Conservation (phyloP, 305 asterid genomes). For the Stenogyne calaminthoides region DNA sequence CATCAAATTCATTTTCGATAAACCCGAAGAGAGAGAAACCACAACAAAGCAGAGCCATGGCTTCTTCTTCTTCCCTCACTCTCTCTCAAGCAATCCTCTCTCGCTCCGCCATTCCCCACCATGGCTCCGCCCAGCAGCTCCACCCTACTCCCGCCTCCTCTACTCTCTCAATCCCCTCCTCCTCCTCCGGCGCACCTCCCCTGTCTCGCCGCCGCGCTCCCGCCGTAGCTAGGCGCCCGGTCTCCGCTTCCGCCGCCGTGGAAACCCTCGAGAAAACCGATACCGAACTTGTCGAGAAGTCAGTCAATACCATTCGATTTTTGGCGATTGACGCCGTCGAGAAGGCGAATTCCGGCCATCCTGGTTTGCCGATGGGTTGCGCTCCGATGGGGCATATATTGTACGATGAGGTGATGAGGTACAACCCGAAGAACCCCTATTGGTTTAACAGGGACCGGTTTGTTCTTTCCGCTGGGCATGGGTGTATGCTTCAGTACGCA, state of each 20-base stretch:
- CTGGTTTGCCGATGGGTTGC: conserved; percentile 98
- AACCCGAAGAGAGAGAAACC: neutral
- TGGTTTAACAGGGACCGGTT: conserved; percentile 98
- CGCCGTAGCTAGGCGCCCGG: conserved; percentile 37
- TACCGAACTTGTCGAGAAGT: conserved; percentile 68
- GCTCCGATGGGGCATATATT: conserved; percentile 97
- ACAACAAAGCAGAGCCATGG: conserved; percentile 59
- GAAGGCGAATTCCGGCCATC: conserved; percentile 98
- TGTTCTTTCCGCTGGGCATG: conserved; percentile 98
- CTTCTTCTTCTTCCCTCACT: conserved; percentile 85
- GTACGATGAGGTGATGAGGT: conserved; percentile 95
- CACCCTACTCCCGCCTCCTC: conserved; percentile 38
- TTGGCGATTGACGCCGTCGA: conserved; percentile 94
- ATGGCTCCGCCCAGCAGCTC: conserved; percentile 54
- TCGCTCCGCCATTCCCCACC: conserved; percentile 75
- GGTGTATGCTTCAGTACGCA: conserved; percentile 99
- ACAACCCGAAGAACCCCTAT: conserved; percentile 89
- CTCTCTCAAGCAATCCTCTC: conserved; percentile 88
- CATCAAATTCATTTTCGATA: conserved; percentile 27
- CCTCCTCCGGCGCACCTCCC: conserved; percentile 33
- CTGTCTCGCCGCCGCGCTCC: conserved; percentile 52
- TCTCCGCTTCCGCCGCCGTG: conserved; percentile 68
- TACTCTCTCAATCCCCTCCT: conserved; percentile 43
- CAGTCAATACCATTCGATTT: conserved; percentile 86
- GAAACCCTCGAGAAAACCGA: conserved; percentile 77